Evolutionary conservation across 2,329 filamentous ascomycete species (phyloP), one percentile per base, ranked within the genome.

Genomic region (Ascochyta rabiei): DNA sequence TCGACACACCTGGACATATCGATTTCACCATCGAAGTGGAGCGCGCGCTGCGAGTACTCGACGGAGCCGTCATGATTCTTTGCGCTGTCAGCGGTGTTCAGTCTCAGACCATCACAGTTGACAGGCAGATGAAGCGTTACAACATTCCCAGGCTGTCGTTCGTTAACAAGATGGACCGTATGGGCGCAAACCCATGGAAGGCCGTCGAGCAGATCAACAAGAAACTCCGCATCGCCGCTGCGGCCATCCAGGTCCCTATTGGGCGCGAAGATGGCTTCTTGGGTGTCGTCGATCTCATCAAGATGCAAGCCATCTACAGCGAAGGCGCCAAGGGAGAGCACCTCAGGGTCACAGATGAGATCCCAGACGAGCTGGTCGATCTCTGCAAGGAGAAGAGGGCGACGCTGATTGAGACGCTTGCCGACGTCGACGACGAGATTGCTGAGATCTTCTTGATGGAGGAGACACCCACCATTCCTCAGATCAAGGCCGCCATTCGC

Each of bases 1-100:
- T 99, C 73, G 95, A 99, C 76, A 99, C 95, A 0, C 95, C 95
- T 3, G 95, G 95, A 38, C 95, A 99, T 79, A 98, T 99, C 71
- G 95, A 99, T 76, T 99, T 99, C 74, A 99, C 95, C 13, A 98
- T 99, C 63, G 95, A 99, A 78, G 95, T 99, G 41, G 95, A 99
- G 81, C 86, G 95, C 75, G 95, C 95, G 53, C 80, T 99, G 74
- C 86, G 95, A 75, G 95, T 99, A 56, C 84, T 99, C 37, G 95
- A 99, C 72, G 95, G 95, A 61, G 95, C 95, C 51, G 92, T 97
- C 74, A 96, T 99, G 93, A 96, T 99, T 76, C 83, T 99, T 52
- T 99, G 95, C 75, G 95, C 95, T 59, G 95, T 98, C 57, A 96
- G 91, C 69, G 95, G 95, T 73, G 95, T 99, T 30, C 95, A 99